phyloP scores from a whole-genome alignment of 148 eudicot species.

The Vaccinium macrocarpon region DNA sequence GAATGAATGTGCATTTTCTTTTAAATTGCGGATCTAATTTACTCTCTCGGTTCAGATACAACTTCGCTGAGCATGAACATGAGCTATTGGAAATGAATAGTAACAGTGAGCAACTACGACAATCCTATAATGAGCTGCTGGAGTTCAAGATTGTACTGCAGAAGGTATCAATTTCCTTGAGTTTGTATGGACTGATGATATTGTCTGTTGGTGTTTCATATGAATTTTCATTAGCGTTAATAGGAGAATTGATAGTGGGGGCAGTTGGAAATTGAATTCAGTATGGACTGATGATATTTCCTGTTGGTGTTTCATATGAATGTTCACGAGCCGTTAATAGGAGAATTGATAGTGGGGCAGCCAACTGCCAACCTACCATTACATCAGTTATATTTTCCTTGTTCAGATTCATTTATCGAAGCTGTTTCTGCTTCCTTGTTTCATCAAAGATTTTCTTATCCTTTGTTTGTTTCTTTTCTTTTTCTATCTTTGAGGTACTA shows the following conservation, averaged over 20 bases:
- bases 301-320: slow-evolving; percentile 6
- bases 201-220: slow-evolving; percentile 9
- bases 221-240: neutral
- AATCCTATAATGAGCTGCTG: slow-evolving; percentile 78
- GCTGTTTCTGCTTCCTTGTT: neutral
- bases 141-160: slow-evolving; percentile 96
- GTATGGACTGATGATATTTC: neutral
- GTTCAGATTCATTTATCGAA: neutral
- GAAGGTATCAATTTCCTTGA: slow-evolving; percentile 51
- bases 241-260: neutral
- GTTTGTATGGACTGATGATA: neutral
- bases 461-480: neutral
- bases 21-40: neutral
- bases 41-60: slow-evolving; percentile 46
- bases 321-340: too few relatives aligned
- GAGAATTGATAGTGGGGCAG: neutral
- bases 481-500: neutral
- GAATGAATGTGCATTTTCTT: neutral
- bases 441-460: neutral
- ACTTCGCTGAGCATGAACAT: slow-evolving; percentile 90
- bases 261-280: neutral
- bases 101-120: slow-evolving; percentile 78
- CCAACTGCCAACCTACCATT: neutral
- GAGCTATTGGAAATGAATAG: slow-evolving; percentile 90
- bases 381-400: neutral